phyloP scores from a whole-genome alignment of 495 filamentous ascomycete genomes.

The Physcia stellaris region DNA sequence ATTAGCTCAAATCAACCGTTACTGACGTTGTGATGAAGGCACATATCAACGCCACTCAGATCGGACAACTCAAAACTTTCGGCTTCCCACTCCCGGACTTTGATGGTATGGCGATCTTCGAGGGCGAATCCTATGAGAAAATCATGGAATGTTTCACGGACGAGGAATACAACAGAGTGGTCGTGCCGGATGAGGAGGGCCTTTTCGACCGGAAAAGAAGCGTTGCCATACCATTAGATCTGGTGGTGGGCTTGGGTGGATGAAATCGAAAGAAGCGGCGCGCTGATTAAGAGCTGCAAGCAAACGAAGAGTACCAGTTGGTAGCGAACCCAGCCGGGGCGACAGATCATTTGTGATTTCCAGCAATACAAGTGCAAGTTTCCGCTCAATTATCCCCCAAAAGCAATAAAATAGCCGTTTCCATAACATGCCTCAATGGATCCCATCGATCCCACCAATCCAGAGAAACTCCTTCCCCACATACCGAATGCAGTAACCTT shows the following conservation, averaged over 20 bases:
- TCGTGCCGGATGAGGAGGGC: constrained; percentile 4
- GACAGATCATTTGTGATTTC: no score
- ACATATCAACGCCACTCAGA: background rate
- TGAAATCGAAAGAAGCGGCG: no score
- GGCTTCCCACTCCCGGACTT: constrained; percentile 3
- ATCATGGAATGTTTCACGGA: constrained; percentile 4
- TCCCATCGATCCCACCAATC: no score
- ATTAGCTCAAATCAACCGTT: background rate
- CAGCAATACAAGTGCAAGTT: no score
- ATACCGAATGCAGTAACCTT: no score
- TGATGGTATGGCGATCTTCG: constrained; percentile 11
- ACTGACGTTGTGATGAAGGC: background rate
- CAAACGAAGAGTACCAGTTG: no score
- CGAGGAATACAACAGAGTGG: constrained; percentile 3
- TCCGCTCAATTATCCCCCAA: no score
- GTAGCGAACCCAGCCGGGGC: no score
- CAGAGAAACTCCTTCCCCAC: no score
- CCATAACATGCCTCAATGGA: no score
- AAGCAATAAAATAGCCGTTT: no score
- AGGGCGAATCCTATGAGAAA: constrained; percentile 4
- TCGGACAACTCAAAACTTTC: background rate
- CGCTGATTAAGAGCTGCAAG: no score
- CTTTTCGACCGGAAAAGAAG: background rate
- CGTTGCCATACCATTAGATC: background rate
- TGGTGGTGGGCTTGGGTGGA: constrained; percentile 2